phyloP scores from a whole-genome alignment of 805 yeast genomes.

The Wickerhamiella azyma region DNA sequence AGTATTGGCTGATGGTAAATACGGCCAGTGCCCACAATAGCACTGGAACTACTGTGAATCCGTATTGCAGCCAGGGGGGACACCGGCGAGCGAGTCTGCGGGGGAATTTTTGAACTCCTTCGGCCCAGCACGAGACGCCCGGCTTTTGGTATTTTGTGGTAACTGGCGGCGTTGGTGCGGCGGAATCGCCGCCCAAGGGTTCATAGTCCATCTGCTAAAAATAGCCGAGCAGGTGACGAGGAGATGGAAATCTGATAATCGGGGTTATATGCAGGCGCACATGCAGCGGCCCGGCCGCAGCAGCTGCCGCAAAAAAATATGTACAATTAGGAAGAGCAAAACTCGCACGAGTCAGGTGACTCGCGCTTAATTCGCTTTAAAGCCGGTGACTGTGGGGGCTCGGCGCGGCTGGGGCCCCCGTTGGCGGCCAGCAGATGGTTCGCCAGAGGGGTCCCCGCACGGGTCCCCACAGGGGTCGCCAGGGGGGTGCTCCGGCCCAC shows the following conservation, averaged over 20 bases:
- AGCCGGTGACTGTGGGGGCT: neutral
- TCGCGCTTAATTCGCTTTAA: neutral
- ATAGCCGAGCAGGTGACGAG: no score
- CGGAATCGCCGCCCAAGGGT: no score
- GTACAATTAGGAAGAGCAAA: neutral
- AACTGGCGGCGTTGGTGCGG: no score
- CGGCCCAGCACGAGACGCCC: slow-evolving; percentile 11
- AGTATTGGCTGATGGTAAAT: slow-evolving; percentile 12
- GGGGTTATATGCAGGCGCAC: no score
- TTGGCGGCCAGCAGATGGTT: no score
- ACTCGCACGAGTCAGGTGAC: neutral
- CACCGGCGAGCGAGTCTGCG: slow-evolving; percentile 5
- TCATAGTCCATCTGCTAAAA: no score
- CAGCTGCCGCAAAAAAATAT: no score
- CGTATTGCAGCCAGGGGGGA: slow-evolving; percentile 10
- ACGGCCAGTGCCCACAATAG: slow-evolving; percentile 17
- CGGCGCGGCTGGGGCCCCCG: no score
- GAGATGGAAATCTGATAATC: no score
- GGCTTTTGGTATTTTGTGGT: slow-evolving; percentile 9
- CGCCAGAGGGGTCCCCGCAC: no score
- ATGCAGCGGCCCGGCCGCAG: neutral
- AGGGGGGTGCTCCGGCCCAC: slow-evolving; percentile 9
- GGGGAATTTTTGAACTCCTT: slow-evolving; percentile 11
- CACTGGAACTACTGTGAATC: slow-evolving; percentile 9
- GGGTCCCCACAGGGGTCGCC: no score